Percentiles rank a stretch among this genome's conserved stretches.
phyloP scores from a whole-genome alignment of 441 rosid species.

The Populus hybrid region DNA sequence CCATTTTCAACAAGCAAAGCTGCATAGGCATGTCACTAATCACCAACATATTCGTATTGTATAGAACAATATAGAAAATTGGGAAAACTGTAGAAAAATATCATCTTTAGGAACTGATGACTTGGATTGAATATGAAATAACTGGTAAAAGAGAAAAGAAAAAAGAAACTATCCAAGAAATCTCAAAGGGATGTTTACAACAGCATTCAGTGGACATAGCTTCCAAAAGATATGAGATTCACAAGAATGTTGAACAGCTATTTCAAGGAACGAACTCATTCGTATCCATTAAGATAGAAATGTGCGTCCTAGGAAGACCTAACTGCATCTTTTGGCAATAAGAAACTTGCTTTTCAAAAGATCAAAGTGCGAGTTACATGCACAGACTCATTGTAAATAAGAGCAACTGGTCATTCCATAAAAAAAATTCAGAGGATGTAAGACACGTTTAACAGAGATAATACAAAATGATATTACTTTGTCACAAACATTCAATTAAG shows the following conservation, averaged over 20 bases:
- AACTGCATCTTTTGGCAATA: neutral
- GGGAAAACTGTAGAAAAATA: neutral
- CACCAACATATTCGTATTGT: neutral
- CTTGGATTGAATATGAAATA: neutral
- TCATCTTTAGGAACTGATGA: neutral
- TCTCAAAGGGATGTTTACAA: neutral
- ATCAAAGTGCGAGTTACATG: neutral
- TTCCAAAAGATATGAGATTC: neutral
- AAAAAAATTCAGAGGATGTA: neutral
- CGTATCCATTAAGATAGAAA: neutral
- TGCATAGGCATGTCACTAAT: slow-evolving; percentile 24
- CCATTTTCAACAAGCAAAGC: slow-evolving; percentile 94
- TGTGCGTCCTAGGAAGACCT: neutral
- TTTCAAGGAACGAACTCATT: neutral
- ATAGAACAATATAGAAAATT: neutral
- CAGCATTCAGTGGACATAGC: neutral
- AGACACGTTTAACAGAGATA: neutral
- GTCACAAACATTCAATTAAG: neutral
- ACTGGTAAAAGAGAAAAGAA: neutral
- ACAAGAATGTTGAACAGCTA: neutral
- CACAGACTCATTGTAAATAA: neutral
- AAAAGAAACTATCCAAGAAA: neutral
- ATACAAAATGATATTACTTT: neutral
- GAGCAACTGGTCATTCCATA: neutral
- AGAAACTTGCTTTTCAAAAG: neutral